Evolutionary conservation across 2,329 filamentous ascomycete species (phyloP), one percentile per base, ranked within the genome.

Genomic region (Metarhizium album): DNA sequence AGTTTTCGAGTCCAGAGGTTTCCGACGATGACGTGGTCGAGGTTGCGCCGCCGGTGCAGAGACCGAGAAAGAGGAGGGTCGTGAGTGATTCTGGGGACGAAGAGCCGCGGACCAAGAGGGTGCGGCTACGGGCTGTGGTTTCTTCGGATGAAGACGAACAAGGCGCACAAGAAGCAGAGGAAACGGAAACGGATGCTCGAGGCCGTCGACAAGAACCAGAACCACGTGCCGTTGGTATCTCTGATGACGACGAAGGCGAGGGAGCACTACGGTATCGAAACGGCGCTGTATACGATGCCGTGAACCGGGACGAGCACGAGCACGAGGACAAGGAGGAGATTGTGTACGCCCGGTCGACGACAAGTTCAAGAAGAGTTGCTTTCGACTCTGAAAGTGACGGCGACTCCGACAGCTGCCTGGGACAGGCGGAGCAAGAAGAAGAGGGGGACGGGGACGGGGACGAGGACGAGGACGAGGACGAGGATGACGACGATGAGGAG

Each of bases 1-100:
- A 40, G 13, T 50, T 48, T 48, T 50, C 52, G 4, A 53, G 52
- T 29, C 42, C 45, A 13, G 48, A 42, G 9, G 29, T 31, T 5
- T 48, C 49, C 1, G 51, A 54, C 4, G 47, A 52, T 4, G 55
- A 52, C 2, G 47, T 45, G 2, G 49, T 47, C 0, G 56, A 37
- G 8, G 42, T 2, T 3, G 37, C 18, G 29, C 50, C 1, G 59
- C 22, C 49, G n/a, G 4, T 14, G 42, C 23, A 47, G 14, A 50
- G 61, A 8, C 54, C 58, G 9, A 55, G 57, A 4, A 67, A 66
- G 42, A 60, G 64, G 1, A 62, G 55, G 3, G 56, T 63, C 2
- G 57, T 68, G 0, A 51, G 56, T 0, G 67, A 67, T n/a, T 66
- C 65, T 16, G 58, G 61, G 0, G 57, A 59, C 0, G 56, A 45